These are phyloP conservation scores for Cordia subcordata DNA, from an alignment of 257 asterid species.

Conservation along the genomic window DNA sequence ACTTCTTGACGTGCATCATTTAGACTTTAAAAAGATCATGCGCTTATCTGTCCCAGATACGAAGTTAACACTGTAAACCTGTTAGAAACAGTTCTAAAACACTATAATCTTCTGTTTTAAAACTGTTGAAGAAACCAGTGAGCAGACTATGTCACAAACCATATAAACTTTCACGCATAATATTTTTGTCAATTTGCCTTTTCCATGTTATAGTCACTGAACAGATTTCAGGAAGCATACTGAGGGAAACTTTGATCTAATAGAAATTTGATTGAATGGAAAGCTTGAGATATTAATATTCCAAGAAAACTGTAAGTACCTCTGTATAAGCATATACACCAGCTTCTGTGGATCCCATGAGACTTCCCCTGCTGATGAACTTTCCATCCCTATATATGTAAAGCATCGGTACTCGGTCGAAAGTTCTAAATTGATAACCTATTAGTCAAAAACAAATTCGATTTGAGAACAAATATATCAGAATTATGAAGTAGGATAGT, in stretches of 20 bases:
- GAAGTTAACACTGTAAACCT: background rate
- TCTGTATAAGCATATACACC: constrained; percentile 88
- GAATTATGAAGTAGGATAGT: background rate
- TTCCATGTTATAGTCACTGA: no score
- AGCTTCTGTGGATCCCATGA: constrained; percentile 61
- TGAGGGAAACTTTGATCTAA: background rate
- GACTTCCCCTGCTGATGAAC: constrained; percentile 79
- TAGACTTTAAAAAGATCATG: no score
- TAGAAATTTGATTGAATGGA: background rate
- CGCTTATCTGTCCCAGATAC: background rate
- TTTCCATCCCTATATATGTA: constrained; percentile 62
- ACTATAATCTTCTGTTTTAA: background rate
- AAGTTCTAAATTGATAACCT: constrained; percentile 91
- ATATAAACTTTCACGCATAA: no score
- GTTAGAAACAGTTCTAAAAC: no score
- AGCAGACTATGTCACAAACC: no score
- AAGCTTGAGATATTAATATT: background rate
- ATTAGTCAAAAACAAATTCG: constrained; percentile 11
- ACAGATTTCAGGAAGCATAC: background rate
- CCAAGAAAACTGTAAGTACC: constrained; percentile 33
- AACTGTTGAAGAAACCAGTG: background rate
- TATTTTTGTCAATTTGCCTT: no score
- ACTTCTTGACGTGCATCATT: no score
- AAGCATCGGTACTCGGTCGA: constrained; percentile 92
- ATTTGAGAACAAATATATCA: constrained; percentile 1